phyloP scores from a whole-genome alignment of 2,329 filamentous ascomycete genomes.

The Nakataea oryzae region DNA sequence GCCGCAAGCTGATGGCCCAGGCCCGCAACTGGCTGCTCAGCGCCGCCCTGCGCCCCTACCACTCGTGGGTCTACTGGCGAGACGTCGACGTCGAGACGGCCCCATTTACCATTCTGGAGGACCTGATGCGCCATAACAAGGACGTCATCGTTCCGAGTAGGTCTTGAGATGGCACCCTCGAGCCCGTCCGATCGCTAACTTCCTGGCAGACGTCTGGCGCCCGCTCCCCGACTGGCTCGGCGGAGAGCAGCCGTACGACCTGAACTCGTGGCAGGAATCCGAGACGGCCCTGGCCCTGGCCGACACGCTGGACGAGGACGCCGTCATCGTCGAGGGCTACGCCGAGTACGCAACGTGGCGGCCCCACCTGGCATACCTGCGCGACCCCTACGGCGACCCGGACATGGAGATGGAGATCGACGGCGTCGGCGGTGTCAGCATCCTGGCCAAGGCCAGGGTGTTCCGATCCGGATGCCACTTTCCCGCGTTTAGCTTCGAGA shows the following conservation, averaged over 20 bases:
- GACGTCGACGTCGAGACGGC: conserved; percentile 98
- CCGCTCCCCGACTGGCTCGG: conserved; percentile 98
- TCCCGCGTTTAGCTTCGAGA: conserved; percentile 96
- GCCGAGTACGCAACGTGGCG: conserved; percentile 98
- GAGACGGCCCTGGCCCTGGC: conserved; percentile 90
- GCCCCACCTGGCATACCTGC: conserved; percentile 89
- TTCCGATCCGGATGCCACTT: conserved; percentile 95
- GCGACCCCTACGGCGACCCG: conserved; percentile 92
- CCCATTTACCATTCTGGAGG: conserved; percentile 91
- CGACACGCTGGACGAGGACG: conserved; percentile 92
- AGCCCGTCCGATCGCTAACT: neutral
- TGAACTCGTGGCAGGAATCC: conserved; percentile 99
- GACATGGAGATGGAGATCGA: conserved; percentile 99
- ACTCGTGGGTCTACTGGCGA: conserved; percentile 99
- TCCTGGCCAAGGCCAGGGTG: conserved; percentile 88
- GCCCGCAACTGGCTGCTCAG: conserved; percentile 95
- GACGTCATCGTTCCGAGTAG: conserved; percentile 95
- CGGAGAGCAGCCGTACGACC: conserved; percentile 93
- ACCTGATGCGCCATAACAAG: conserved; percentile 97
- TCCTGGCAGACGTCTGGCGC: conserved; percentile 76
- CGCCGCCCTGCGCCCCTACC: conserved; percentile 83
- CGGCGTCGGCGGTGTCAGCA: conserved; percentile 93
- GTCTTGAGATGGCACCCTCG: neutral
- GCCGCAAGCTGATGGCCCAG: conserved; percentile 95
- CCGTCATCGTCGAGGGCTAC: conserved; percentile 97